Percentiles rank a stretch among this genome's conserved stretches.
phyloP scores from a whole-genome alignment of 306 rosid genomes.

The Cyamopsis tetragonoloba region DNA sequence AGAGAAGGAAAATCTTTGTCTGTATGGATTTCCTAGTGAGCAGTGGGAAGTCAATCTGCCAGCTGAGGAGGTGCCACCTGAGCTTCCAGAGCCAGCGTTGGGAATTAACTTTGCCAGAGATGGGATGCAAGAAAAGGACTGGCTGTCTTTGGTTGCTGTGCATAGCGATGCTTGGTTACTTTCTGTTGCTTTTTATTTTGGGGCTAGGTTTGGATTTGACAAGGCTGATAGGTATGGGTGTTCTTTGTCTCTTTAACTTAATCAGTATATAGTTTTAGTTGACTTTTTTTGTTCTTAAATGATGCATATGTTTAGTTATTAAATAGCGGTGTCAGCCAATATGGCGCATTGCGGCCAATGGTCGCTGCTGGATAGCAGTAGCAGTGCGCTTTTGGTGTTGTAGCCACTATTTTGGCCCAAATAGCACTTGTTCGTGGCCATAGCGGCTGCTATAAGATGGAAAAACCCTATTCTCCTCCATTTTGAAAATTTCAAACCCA shows the following conservation, averaged over 20 bases:
- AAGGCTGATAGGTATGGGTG: constrained; percentile 43
- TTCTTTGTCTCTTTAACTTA: background rate
- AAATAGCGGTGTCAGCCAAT: too few relatives aligned
- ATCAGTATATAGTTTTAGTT: background rate
- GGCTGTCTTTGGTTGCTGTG: constrained; percentile 51
- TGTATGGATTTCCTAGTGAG: constrained; percentile 54
- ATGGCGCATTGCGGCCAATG: too few relatives aligned
- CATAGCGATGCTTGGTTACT: constrained; percentile 53
- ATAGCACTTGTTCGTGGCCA: too few relatives aligned
- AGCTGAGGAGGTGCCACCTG: constrained; percentile 52
- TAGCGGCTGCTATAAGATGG: too few relatives aligned
- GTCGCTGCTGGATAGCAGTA: too few relatives aligned
- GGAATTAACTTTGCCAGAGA: constrained; percentile 60
- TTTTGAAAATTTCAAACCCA: too few relatives aligned
- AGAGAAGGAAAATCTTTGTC: constrained; percentile 62
- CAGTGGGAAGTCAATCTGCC: constrained; percentile 58
- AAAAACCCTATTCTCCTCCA: too few relatives aligned
- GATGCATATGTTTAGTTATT: background rate
- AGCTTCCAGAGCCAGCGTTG: constrained; percentile 56
- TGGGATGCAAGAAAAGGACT: constrained; percentile 50
- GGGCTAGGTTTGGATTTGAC: constrained; percentile 47
- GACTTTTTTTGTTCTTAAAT: background rate
- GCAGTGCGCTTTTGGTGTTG: too few relatives aligned
- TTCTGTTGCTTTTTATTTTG: constrained; percentile 47
- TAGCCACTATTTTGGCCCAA: too few relatives aligned